Percentiles rank a stretch among this genome's conserved stretches.
phyloP scores from a whole-genome alignment of 208 protist species.

The Crithidia thermophila region DNA sequence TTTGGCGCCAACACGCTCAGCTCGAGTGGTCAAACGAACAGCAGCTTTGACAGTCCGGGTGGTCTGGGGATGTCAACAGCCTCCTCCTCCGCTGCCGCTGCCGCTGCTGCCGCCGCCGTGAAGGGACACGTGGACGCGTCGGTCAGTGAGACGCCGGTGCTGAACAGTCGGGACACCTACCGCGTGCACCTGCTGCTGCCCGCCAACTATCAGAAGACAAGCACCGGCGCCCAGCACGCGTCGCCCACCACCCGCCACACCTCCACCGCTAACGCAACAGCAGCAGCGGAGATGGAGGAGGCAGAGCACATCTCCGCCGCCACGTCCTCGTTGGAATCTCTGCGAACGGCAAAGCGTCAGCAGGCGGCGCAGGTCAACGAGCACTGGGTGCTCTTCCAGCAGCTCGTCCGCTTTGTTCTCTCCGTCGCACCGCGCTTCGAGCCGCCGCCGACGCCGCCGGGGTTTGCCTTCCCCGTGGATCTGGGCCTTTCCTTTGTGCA shows the following conservation, averaged over 20 bases:
- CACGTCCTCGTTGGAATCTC: slow-evolving; percentile 19
- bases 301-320: slow-evolving; percentile 13
- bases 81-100: slow-evolving; percentile 4
- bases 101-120: slow-evolving; percentile 5
- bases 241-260: not conserved
- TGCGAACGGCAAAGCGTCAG: slow-evolving; percentile 22
- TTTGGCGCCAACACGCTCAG: not conserved
- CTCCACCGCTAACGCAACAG: not conserved
- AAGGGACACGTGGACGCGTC: not conserved
- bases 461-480: slow-evolving; percentile 29
- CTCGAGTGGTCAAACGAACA: not conserved
- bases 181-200: slow-evolving; percentile 43
- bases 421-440: slow-evolving; percentile 53
- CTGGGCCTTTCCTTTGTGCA: slow-evolving; percentile 34
- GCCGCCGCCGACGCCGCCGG: slow-evolving; percentile 34
- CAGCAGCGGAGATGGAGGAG: not conserved
- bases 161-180: slow-evolving; percentile 36
- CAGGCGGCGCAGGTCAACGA: slow-evolving; percentile 42
- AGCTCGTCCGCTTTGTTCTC: slow-evolving; percentile 46
- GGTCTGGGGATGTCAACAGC: too few species aligned
- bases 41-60: not conserved
- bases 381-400: slow-evolving; percentile 42
- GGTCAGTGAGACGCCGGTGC: slow-evolving; percentile 20
- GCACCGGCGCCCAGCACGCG: not conserved
- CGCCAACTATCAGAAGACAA: not conserved